Evolutionary conservation across 441 rosid genomes (phyloP).

Genomic region (Gossypium schwendimanii): DNA sequence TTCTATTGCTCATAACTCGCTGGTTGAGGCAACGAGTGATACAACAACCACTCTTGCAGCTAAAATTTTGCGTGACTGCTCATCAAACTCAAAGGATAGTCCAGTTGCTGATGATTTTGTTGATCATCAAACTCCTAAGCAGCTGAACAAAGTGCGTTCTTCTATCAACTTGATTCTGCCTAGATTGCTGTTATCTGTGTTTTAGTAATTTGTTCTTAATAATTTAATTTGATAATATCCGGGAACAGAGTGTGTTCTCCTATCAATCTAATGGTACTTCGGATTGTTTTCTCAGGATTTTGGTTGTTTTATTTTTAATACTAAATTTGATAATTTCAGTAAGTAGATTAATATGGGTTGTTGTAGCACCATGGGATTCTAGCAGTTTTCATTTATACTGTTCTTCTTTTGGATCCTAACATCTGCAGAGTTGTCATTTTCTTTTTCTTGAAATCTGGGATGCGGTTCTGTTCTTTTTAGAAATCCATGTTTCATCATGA

Average conservation of each 20-base stretch:
- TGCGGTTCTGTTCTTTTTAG: neutral
- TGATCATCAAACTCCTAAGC: slow-evolving; percentile 29
- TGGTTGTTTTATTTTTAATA: slow-evolving; percentile 1
- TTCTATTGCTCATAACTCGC: slow-evolving; percentile 19
- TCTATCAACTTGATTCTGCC: slow-evolving; percentile 3
- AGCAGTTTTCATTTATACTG: neutral
- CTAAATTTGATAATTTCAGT: slow-evolving; percentile 12
- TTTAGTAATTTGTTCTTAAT: neutral
- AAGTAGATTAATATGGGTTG: slow-evolving; percentile 6
- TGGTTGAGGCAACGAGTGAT: slow-evolving; percentile 25
- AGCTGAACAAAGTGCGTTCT: slow-evolving; percentile 31
- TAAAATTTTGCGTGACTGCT: slow-evolving; percentile 16
- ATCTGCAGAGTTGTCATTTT: neutral
- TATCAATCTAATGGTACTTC: neutral
- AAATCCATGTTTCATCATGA: slow-evolving; percentile 4
- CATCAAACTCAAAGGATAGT: slow-evolving; percentile 19
- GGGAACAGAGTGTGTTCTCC: neutral
- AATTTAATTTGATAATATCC: slow-evolving; percentile 12
- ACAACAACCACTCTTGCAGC: slow-evolving; percentile 15
- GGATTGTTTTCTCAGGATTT: neutral
- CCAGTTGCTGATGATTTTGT: slow-evolving; percentile 17
- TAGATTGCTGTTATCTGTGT: neutral
- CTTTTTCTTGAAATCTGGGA: neutral
- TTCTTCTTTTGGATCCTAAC: neutral
- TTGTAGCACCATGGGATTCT: neutral